phyloP scores from a whole-genome alignment of 2,329 filamentous ascomycete species.

The Claviceps sp. region DNA sequence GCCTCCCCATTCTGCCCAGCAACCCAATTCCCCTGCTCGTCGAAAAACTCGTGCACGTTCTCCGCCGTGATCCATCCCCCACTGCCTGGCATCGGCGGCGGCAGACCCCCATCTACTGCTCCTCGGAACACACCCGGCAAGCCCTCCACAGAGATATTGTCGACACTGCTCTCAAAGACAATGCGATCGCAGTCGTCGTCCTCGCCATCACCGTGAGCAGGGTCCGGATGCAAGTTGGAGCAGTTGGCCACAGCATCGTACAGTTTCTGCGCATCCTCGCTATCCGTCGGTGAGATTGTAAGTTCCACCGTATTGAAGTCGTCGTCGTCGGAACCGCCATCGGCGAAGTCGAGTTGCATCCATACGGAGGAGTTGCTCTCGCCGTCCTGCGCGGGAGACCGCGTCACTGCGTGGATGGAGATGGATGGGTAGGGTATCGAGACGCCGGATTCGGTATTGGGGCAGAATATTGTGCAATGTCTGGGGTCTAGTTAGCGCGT shows the following conservation, averaged over 20 bases:
- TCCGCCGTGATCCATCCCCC: conserved; percentile 84
- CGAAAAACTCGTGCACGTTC: conserved; percentile 75
- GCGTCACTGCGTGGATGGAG: conserved; percentile 62
- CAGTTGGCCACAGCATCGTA: conserved; percentile 62
- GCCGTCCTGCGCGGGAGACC: conserved; percentile 26
- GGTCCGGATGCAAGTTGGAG: conserved; percentile 64
- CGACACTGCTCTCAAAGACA: conserved; percentile 38
- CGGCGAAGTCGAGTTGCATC: conserved; percentile 54
- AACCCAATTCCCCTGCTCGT: conserved; percentile 69
- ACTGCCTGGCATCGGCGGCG: conserved; percentile 59
- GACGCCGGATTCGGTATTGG: conserved; percentile 42
- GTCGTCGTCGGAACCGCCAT: conserved; percentile 45
- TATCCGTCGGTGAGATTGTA: conserved; percentile 43
- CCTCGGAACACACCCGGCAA: conserved; percentile 41
- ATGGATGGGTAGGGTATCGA: conserved; percentile 63
- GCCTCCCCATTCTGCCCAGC: conserved; percentile 23
- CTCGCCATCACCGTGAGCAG: conserved; percentile 42
- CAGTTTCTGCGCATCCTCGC: conserved; percentile 27
- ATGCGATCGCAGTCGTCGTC: conserved; percentile 41
- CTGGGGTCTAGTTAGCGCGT: conserved; percentile 8
- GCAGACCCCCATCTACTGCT: conserved; percentile 35
- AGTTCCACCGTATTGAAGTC: conserved; percentile 55
- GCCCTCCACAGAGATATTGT: conserved; percentile 41
- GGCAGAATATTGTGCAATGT: conserved; percentile 50
- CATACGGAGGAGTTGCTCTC: conserved; percentile 39